These are phyloP conservation scores for Tilletia indica DNA, from an alignment of 1,284 basidiomycete genomes.

Conservation along the genomic window DNA sequence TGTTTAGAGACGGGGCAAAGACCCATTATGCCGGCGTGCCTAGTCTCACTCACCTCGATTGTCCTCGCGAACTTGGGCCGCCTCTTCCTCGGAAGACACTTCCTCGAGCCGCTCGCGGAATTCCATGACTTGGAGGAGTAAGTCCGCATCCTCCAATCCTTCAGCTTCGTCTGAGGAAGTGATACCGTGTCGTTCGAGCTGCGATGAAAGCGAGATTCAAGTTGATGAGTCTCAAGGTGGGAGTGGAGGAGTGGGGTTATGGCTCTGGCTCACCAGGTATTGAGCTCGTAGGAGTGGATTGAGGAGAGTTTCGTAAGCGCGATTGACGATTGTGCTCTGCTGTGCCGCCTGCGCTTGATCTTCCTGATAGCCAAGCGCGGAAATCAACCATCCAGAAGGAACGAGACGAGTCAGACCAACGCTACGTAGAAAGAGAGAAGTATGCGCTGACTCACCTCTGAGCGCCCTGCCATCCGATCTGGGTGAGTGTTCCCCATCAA, in stretches of 20 bases:
- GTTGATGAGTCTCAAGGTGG: not conserved
- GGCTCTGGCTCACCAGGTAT: constrained; percentile 30
- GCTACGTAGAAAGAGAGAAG: not conserved
- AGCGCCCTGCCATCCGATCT: constrained; percentile 44
- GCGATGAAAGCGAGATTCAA: not conserved
- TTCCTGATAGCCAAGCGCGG: too few species aligned
- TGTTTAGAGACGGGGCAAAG: too few species aligned
- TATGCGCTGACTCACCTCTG: constrained; percentile 23
- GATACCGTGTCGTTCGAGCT: constrained; percentile 33
- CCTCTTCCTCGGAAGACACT: constrained; percentile 39
- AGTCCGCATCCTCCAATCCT: constrained; percentile 44
- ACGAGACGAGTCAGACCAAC: too few species aligned
- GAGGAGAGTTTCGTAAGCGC: constrained; percentile 50
- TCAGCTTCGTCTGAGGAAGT: constrained; percentile 36
- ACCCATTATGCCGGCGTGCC: not conserved
- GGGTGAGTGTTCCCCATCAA: constrained; percentile 50
- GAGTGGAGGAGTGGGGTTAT: not conserved
- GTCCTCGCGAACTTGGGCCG: constrained; percentile 34
- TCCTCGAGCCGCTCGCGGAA: constrained; percentile 46
- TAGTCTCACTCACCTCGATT: constrained; percentile 27
- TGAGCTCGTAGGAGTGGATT: constrained; percentile 44
- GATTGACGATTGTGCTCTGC: constrained; percentile 50
- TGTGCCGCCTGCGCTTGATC: constrained; percentile 48
- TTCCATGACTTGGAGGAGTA: constrained; percentile 54
- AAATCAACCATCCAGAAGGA: not conserved